Percentiles rank a stretch among this genome's conserved stretches.
phyloP scores from a whole-genome alignment of 257 asterid genomes.

The Perilla frutescens region DNA sequence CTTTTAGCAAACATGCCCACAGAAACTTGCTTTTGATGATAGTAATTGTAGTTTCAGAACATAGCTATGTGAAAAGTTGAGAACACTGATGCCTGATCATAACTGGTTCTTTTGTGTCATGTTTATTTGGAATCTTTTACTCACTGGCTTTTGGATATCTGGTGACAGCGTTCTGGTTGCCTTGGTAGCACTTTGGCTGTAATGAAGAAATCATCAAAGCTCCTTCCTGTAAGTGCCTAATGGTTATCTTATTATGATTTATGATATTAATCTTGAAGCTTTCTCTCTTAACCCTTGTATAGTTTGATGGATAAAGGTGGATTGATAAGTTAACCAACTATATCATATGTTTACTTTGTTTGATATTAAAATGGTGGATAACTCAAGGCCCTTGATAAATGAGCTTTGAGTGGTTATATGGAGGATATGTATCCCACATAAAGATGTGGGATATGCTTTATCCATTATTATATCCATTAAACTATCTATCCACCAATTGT shows the following conservation, averaged over 20 bases:
- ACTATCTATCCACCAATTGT: too few species aligned
- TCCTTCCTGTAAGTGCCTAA: constrained; percentile 84
- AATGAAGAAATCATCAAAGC: constrained; percentile 92
- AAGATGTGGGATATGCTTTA: too few species aligned
- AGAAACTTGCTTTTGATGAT: constrained; percentile 22
- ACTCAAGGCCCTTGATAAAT: too few species aligned
- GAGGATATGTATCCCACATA: too few species aligned
- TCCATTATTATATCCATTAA: too few species aligned
- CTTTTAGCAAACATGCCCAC: constrained; percentile 3
- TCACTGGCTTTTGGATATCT: constrained; percentile 33
- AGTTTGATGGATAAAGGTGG: too few species aligned
- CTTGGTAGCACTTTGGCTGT: constrained; percentile 96
- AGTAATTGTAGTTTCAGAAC: constrained; percentile 21
- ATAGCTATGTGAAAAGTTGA: constrained; percentile 10
- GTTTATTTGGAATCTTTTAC: constrained; percentile 27
- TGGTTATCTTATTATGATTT: constrained; percentile 13
- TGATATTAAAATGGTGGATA: too few species aligned
- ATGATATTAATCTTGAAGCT: neutral
- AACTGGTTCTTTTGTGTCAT: constrained; percentile 21
- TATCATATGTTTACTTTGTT: too few species aligned
- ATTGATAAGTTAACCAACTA: too few species aligned
- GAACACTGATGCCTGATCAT: constrained; percentile 23
- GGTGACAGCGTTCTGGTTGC: constrained; percentile 87
- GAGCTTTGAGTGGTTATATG: too few species aligned
- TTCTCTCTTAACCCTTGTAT: neutral